phyloP scores from a whole-genome alignment of 345 rosid species.

The Clausena lansium region DNA sequence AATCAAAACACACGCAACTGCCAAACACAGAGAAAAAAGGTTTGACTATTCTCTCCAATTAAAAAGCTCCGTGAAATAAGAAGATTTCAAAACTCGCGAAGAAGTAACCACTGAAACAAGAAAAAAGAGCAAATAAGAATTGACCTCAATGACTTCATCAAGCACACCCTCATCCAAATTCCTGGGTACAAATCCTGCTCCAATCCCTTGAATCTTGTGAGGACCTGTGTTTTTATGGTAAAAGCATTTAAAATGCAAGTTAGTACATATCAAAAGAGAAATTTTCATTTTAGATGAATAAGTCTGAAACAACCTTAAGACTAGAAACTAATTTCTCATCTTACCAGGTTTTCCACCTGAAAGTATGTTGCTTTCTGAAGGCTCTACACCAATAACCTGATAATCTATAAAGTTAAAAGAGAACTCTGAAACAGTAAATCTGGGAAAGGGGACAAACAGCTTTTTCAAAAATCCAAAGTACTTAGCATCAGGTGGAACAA shows the following conservation, averaged over 20 bases:
- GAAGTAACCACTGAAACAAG: conserved; percentile 3
- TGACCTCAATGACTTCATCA: conserved; percentile 87
- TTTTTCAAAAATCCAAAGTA: not conserved
- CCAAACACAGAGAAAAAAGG: not conserved
- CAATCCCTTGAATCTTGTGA: conserved; percentile 99
- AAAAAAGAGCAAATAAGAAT: conserved; percentile 11
- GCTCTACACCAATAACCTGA: conserved; percentile 88
- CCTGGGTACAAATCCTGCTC: conserved; percentile 94
- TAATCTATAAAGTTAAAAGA: conserved; percentile 13
- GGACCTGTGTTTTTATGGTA: conserved; percentile 57
- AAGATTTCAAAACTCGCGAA: not conserved
- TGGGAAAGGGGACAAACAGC: conserved; percentile 7
- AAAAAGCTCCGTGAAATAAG: not conserved
- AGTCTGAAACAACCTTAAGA: not conserved
- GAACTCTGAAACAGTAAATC: not conserved
- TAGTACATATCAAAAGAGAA: conserved; percentile 1
- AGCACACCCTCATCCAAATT: conserved; percentile 68
- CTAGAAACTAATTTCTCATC: conserved; percentile 5
- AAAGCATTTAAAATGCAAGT: not conserved
- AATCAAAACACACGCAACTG: not conserved
- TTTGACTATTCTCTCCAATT: not conserved
- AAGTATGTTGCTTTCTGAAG: conserved; percentile 71
- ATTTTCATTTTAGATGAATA: not conserved
- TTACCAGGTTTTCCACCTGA: conserved; percentile 88
- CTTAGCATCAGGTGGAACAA: not conserved